Percentiles rank a stretch among this genome's conserved stretches.
phyloP scores from a whole-genome alignment of 148 eudicot genomes.

The Chenopodium quinoa region DNA sequence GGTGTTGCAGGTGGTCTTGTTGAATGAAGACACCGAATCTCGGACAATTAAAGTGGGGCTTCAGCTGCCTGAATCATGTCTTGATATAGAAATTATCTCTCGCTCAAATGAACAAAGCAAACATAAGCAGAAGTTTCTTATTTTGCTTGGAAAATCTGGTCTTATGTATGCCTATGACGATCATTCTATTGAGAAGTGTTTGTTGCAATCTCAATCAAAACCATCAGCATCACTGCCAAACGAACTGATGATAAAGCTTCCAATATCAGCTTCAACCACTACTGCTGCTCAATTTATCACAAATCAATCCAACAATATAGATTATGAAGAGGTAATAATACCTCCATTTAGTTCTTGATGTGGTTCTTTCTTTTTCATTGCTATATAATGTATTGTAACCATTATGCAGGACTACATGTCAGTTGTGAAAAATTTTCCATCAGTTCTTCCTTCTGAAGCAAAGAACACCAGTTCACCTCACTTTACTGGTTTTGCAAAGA shows the following conservation, averaged over 20 bases:
- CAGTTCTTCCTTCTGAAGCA: constrained; percentile 61
- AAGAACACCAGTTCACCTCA: constrained; percentile 47
- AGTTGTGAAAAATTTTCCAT: constrained; percentile 45
- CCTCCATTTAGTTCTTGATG: background rate
- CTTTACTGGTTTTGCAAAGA: constrained; percentile 59
- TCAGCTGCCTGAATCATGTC: constrained; percentile 65
- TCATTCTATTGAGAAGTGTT: constrained; percentile 62
- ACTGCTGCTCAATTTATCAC: constrained; percentile 56
- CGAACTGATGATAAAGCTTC: constrained; percentile 65
- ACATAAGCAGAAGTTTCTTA: constrained; percentile 53
- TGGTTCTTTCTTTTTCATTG: background rate
- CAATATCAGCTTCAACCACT: constrained; percentile 58
- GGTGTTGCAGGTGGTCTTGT: constrained; percentile 63
- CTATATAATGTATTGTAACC: constrained; percentile 9
- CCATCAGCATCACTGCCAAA: constrained; percentile 70
- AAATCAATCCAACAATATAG: constrained; percentile 36
- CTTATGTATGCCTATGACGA: constrained; percentile 76
- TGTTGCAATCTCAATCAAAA: constrained; percentile 63
- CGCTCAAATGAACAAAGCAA: constrained; percentile 53
- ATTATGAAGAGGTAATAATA: constrained; percentile 53
- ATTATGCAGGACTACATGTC: constrained; percentile 46
- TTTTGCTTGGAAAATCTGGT: constrained; percentile 81
- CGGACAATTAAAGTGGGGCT: constrained; percentile 80
- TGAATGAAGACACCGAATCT: constrained; percentile 75
- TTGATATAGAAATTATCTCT: constrained; percentile 65